Base-by-base conservation (phyloP, 306 rosid genomes). In the Cucurbita pepo region DNA sequence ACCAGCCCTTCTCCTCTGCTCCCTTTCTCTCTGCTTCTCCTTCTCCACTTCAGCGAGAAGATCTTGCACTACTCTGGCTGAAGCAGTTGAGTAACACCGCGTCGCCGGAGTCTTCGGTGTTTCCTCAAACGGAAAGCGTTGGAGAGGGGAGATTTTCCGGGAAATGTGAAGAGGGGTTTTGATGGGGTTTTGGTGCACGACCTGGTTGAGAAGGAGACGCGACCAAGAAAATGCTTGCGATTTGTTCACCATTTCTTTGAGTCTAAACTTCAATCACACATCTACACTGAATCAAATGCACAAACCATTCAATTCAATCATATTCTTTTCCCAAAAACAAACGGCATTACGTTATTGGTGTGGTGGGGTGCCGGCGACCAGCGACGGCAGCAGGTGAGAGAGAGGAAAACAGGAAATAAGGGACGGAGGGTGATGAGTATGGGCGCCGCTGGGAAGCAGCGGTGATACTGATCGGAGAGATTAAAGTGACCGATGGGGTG, bases 1-100 rank as follows among this genome's bases (percentile, higher is more conserved):
- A 58, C 90, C 90, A 21, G 85, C 82, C 72, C 87, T 82, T 59
- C 56, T 18, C 74, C 90, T 74, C 75, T 79, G 86, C 76, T 86
- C 81, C 56, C 77, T 82, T 75, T 85, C 93, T 65, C 86, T 77
- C 41, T 78, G 82, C 82, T 84, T 84, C 11, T 92, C 98, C 52
- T 57, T 83, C 80, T 90, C 95, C 45, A 90, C 86, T 64, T 87
- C 84, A 5, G 71, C 82, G 34, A 84, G 82, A 65, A 92, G 86
- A 60, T 88, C 92, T 12, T 78, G 79, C 62, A 81, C 82, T 57
- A 75, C 67, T 69, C 73, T 79, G 3, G 77, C 5, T 5, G 83
- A 76, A 34, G 70, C 69, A 7, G 95, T 78, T 74, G 85, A 88
- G 79, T 81, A 89, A 21, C 16, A 73, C 77, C 59, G 53, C 43